A percentile compares a stretch with the other conserved stretches of the same genome.
These are phyloP conservation scores for Hemisphaericaspora xylofermentans DNA, from an alignment of 1,139 yeast genomes.

Conservation along the genomic window DNA sequence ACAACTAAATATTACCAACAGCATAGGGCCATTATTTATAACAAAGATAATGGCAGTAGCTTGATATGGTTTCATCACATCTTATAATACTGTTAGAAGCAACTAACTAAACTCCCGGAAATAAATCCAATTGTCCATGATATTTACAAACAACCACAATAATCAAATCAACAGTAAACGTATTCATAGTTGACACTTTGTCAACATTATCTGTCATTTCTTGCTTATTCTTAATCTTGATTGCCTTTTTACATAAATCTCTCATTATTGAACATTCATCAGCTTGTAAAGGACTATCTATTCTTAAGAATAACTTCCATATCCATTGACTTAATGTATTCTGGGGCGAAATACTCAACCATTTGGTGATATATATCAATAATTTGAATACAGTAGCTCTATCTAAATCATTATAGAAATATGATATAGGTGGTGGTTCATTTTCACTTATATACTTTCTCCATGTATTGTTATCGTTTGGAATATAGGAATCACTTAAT, in stretches of 20 bases:
- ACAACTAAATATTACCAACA: no score
- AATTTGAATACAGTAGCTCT: constrained; percentile 37
- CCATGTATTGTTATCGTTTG: constrained; percentile 6
- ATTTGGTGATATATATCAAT: constrained; percentile 35
- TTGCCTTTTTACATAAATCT: constrained; percentile 42
- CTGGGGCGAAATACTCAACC: constrained; percentile 36
- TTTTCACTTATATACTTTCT: constrained; percentile 4
- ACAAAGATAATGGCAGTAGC: no score
- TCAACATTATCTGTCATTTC: constrained; percentile 11
- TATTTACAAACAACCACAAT: constrained; percentile 33
- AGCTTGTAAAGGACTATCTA: constrained; percentile 35
- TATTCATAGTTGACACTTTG: constrained; percentile 5
- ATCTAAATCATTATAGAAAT: constrained; percentile 23
- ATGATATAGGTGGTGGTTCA: constrained; percentile 29
- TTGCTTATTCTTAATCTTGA: constrained; percentile 21
- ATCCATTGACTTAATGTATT: constrained; percentile 39
- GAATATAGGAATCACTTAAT: background rate
- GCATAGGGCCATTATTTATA: no score
- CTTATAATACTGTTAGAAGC: no score
- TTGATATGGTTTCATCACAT: no score
- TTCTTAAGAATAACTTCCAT: constrained; percentile 32
- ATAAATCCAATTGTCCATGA: constrained; percentile 39
- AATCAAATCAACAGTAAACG: constrained; percentile 33
- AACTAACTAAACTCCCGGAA: no score
- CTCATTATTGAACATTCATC: constrained; percentile 37